Conservation (phyloP, 2,329 filamentous ascomycete genomes). For the Exophiala oligosperma region DNA sequence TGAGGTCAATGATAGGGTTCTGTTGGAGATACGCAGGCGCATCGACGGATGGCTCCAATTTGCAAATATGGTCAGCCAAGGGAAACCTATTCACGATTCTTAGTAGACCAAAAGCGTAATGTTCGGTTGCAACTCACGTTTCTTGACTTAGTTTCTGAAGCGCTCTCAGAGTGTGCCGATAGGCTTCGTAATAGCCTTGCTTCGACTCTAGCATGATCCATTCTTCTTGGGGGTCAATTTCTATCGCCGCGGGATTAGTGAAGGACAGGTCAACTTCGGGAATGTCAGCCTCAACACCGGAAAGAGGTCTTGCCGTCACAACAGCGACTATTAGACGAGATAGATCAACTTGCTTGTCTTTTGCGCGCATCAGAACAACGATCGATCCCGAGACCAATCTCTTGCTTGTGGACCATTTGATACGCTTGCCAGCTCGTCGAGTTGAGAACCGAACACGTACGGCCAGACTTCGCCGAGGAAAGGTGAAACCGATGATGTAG, state of each 20-base stretch:
- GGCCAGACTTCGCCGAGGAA: constrained; percentile 63
- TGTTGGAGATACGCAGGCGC: constrained; percentile 55
- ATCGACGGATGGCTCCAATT: constrained; percentile 40
- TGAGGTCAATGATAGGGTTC: constrained; percentile 52
- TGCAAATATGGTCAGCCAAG: constrained; percentile 45
- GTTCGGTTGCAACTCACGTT: constrained; percentile 34
- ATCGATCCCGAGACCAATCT: constrained; percentile 56
- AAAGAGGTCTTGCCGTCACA: constrained; percentile 68
- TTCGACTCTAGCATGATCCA: constrained; percentile 79
- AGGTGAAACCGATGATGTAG: constrained; percentile 63
- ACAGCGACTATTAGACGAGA: constrained; percentile 64
- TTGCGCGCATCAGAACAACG: constrained; percentile 54
- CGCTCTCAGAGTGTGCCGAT: constrained; percentile 69
- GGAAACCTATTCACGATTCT: constrained; percentile 40
- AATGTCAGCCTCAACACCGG: constrained; percentile 63
- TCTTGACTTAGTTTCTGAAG: constrained; percentile 66
- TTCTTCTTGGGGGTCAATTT: constrained; percentile 68
- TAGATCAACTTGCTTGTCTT: constrained; percentile 62
- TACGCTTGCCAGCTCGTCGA: constrained; percentile 61
- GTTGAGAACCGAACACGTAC: constrained; percentile 71
- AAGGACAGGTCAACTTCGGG: constrained; percentile 77
- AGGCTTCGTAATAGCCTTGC: constrained; percentile 73
- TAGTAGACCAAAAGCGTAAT: constrained; percentile 5
- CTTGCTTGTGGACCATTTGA: constrained; percentile 67
- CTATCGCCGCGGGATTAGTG: constrained; percentile 57